phyloP scores from a whole-genome alignment of 371 early-diverging fungal genomes.

The Mucor lusitanicus region DNA sequence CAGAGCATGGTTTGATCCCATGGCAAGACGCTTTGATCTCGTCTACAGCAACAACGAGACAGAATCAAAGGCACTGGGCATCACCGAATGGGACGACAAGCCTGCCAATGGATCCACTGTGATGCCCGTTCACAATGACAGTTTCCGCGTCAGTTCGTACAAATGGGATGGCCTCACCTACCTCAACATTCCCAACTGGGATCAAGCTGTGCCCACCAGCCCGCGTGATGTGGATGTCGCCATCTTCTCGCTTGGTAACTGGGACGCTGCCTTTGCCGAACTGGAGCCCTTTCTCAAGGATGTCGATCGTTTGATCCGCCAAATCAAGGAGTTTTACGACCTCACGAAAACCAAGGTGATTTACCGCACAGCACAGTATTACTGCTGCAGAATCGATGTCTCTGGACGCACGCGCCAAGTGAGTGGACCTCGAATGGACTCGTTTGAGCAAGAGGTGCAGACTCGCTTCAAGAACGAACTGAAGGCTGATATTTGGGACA shows the following conservation, averaged over 20 bases:
- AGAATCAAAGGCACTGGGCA: constrained; percentile 13
- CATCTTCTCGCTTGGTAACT: constrained; percentile 52
- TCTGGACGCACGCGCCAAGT: constrained; percentile 36
- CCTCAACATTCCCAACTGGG: constrained; percentile 43
- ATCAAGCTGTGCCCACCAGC: constrained; percentile 19
- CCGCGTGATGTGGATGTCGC: constrained; percentile 19
- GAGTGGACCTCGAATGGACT: constrained; percentile 39
- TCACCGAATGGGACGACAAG: constrained; percentile 22
- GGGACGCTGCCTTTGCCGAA: constrained; percentile 54
- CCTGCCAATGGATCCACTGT: background rate
- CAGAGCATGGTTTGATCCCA: constrained; percentile 30
- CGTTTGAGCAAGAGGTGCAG: constrained; percentile 37
- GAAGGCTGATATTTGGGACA: constrained; percentile 44
- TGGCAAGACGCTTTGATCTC: constrained; percentile 23
- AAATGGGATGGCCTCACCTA: constrained; percentile 60
- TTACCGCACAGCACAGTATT: constrained; percentile 56
- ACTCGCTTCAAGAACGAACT: constrained; percentile 28
- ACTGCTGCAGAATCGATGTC: constrained; percentile 52
- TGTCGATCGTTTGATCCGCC: constrained; percentile 28
- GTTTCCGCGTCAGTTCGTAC: constrained; percentile 28
- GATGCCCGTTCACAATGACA: background rate
- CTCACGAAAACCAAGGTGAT: constrained; percentile 30
- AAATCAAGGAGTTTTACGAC: constrained; percentile 31
- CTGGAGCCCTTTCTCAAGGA: constrained; percentile 30
- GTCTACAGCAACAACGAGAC: constrained; percentile 9